Conservation (phyloP, 2,329 filamentous ascomycete species). For the Colletotrichum australisinense region DNA sequence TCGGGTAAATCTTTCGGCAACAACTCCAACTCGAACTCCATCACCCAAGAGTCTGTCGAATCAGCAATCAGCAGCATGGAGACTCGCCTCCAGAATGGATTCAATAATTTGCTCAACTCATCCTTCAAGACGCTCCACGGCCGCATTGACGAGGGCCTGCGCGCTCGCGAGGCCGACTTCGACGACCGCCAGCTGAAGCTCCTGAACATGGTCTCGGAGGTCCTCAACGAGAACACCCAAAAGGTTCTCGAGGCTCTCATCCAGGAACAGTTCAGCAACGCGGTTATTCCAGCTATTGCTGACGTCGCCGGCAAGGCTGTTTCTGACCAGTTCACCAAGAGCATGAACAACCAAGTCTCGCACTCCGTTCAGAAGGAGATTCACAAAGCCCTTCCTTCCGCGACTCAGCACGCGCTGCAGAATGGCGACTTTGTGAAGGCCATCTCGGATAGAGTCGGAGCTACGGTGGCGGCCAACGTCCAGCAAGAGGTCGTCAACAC, state of each 20-base stretch:
- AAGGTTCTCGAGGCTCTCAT: slow-evolving; percentile 83
- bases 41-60: slow-evolving; percentile 62
- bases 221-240: slow-evolving; percentile 72
- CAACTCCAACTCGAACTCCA: slow-evolving; percentile 39
- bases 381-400: slow-evolving; percentile 74
- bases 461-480: slow-evolving; percentile 73
- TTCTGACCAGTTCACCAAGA: slow-evolving; percentile 76
- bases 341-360: slow-evolving; percentile 75
- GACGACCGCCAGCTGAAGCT: slow-evolving; percentile 64
- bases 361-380: slow-evolving; percentile 78
- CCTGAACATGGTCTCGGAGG: slow-evolving; percentile 68
- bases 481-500: slow-evolving; percentile 75
- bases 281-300: slow-evolving; percentile 80
- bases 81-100: slow-evolving; percentile 59
- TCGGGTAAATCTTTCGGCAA: slow-evolving; percentile 46
- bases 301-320: slow-evolving; percentile 75
- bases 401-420: slow-evolving; percentile 75
- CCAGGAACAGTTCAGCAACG: slow-evolving; percentile 77
- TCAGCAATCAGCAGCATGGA: slow-evolving; percentile 66
- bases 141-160: slow-evolving; percentile 73
- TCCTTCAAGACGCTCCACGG: slow-evolving; percentile 71
- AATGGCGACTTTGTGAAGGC: slow-evolving; percentile 78
- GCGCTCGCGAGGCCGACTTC: slow-evolving; percentile 62
- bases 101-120: slow-evolving; percentile 65
- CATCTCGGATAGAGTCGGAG: slow-evolving; percentile 78